Evolutionary conservation across 2,329 filamentous ascomycete species (phyloP).

Genomic region (Trichoderma sp.): DNA sequence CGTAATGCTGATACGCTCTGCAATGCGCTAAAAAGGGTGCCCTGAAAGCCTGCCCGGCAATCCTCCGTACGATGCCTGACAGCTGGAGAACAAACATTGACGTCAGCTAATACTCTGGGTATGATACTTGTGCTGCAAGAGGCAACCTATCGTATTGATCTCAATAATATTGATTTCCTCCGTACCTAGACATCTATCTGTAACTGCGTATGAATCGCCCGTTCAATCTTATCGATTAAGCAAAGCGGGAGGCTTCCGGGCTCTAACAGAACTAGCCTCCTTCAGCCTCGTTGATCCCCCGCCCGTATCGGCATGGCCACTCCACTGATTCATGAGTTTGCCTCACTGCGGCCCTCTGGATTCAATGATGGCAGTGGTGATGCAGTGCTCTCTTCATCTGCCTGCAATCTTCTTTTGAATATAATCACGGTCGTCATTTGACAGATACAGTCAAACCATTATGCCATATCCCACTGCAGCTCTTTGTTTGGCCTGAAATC

Average conservation of each 20-base stretch:
- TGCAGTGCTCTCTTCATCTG: not conserved
- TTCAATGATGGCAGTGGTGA: not conserved
- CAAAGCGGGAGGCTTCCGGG: not conserved
- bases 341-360: not conserved
- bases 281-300: constrained; percentile 12
- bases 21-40: not conserved
- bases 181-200: too few relatives aligned
- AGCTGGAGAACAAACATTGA: not conserved
- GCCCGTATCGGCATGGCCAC: not conserved
- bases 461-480: not conserved
- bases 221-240: not conserved
- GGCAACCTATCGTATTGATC: not conserved
- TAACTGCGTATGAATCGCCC: not conserved
- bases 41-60: not conserved
- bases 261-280: not conserved
- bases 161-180: not conserved
- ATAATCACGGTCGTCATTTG: not conserved
- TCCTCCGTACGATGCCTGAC: not conserved
- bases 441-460: not conserved
- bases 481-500: not conserved
- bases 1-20: not conserved
- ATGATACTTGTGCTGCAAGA: not conserved
- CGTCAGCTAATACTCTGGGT: too few relatives aligned
- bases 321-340: not conserved
- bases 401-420: not conserved